Conservation (phyloP, 2,329 filamentous ascomycete species). For the Diaporthe australafricana region DNA sequence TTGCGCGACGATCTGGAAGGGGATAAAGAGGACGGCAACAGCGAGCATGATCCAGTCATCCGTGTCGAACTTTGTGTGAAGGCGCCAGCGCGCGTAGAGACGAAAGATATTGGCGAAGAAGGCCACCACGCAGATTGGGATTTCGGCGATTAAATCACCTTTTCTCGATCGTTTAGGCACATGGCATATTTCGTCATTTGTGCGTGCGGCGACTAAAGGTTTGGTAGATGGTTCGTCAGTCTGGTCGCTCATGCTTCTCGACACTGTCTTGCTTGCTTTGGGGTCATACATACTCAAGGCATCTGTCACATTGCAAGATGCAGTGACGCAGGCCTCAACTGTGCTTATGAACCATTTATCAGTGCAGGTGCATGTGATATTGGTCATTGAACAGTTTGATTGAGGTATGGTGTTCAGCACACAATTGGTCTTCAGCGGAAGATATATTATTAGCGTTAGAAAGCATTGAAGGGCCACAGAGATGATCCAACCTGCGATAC, state of each 20-base stretch:
- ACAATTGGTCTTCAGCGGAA: constrained; percentile 39
- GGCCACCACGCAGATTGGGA: constrained; percentile 50
- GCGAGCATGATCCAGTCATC: constrained; percentile 55
- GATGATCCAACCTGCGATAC: too few relatives aligned
- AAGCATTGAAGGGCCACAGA: background rate
- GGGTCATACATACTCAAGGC: constrained; percentile 40
- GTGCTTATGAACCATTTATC: constrained; percentile 38
- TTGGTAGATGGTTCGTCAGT: background rate
- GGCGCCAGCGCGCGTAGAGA: constrained; percentile 51
- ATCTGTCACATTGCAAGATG: constrained; percentile 43
- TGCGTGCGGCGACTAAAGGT: constrained; percentile 42
- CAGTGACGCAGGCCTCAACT: constrained; percentile 43
- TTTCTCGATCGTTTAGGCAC: constrained; percentile 46
- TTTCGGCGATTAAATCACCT: constrained; percentile 45
- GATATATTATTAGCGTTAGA: background rate
- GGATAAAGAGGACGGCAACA: constrained; percentile 41
- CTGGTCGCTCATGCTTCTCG: background rate
- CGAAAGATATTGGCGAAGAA: constrained; percentile 49
- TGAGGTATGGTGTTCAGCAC: constrained; percentile 38
- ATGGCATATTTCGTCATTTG: constrained; percentile 48
- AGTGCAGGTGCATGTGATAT: constrained; percentile 46
- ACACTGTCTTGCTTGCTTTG: background rate
- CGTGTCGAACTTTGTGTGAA: constrained; percentile 44
- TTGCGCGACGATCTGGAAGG: constrained; percentile 47
- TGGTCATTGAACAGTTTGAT: constrained; percentile 42